Conservation (phyloP, 805 yeast species). For the Candida sakaeoensis region DNA sequence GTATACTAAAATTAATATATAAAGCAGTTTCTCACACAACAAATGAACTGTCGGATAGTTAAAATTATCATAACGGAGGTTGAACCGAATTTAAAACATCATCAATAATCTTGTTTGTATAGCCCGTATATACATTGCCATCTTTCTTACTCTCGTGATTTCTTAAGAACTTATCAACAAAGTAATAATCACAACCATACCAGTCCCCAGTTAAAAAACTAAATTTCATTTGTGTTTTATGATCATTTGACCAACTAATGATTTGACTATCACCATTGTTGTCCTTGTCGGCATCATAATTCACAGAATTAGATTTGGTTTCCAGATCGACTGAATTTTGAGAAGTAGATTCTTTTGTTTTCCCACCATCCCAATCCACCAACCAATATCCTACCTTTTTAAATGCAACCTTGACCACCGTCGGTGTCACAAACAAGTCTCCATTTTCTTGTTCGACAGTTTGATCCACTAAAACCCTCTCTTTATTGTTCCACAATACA, state of each 20-base stretch:
- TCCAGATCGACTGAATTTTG: too few species aligned
- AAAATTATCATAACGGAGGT: conserved; percentile 29
- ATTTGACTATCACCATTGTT: conserved; percentile 2
- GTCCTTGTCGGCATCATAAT: background rate
- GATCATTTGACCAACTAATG: conserved; percentile 9
- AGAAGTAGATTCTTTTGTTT: too few species aligned
- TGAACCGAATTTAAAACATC: conserved; percentile 30
- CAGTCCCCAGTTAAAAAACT: conserved; percentile 39
- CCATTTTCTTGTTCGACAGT: background rate
- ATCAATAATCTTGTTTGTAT: conserved; percentile 32
- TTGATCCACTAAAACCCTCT: background rate
- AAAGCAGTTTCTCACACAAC: too few species aligned
- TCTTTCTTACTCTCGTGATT: conserved; percentile 18
- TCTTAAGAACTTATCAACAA: conserved; percentile 26
- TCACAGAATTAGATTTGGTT: too few species aligned
- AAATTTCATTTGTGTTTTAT: conserved; percentile 22
- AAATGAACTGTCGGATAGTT: too few species aligned
- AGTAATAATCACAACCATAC: conserved; percentile 40
- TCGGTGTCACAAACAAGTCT: conserved; percentile 35
- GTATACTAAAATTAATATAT: too few species aligned
- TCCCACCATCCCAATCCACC: conserved; percentile 29
- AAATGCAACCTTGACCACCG: conserved; percentile 33
- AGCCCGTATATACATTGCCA: conserved; percentile 28
- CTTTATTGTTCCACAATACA: conserved; percentile 18
- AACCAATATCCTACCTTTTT: conserved; percentile 41